These are phyloP conservation scores for Postia placenta DNA, from an alignment of 768 basidiomycete genomes.

Conservation along the genomic window DNA sequence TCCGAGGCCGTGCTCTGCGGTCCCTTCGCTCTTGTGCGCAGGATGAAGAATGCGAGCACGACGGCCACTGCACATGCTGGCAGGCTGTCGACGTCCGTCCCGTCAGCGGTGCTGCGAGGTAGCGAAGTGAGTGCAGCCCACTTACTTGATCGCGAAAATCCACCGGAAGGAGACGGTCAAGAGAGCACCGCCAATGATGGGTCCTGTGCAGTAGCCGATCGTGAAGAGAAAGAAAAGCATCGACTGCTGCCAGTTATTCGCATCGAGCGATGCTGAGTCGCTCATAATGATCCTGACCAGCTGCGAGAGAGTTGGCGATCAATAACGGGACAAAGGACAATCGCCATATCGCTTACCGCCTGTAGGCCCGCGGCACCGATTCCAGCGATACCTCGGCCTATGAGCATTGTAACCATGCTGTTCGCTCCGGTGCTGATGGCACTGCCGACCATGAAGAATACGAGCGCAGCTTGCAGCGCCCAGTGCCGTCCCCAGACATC, in stretches of 20 bases:
- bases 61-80: constrained; percentile 32
- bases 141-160: constrained; percentile 53
- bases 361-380: constrained; percentile 41
- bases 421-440: constrained; percentile 39
- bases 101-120: neutral
- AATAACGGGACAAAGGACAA: constrained; percentile 11
- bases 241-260: constrained; percentile 37
- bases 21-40: constrained; percentile 28
- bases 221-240: constrained; percentile 38
- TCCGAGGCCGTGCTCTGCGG: constrained; percentile 10
- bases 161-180: constrained; percentile 39
- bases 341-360: constrained; percentile 27
- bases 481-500: constrained; percentile 46
- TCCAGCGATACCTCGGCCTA: constrained; percentile 43
- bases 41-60: constrained; percentile 34
- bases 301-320: constrained; percentile 18
- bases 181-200: constrained; percentile 38
- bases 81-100: constrained; percentile 26
- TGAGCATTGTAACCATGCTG: constrained; percentile 41
- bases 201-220: constrained; percentile 38
- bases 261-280: constrained; percentile 36
- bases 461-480: constrained; percentile 37
- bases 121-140: neutral
- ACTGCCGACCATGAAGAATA: constrained; percentile 42
- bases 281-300: constrained; percentile 38